phyloP scores from a whole-genome alignment of 768 basidiomycete genomes.

The Boletus edulis region DNA sequence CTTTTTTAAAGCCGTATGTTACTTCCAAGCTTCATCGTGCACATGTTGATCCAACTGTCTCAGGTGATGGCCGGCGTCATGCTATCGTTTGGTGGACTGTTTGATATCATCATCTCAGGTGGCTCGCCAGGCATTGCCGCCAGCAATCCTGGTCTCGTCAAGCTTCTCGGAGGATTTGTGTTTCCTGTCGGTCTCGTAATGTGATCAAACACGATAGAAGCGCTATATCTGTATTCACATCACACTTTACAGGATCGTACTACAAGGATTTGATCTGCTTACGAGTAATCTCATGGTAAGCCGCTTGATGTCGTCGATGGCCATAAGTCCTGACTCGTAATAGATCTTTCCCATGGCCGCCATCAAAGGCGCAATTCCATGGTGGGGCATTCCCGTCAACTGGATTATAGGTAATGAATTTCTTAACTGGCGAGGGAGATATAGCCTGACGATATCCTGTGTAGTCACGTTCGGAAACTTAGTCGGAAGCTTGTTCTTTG shows the following conservation, averaged over 20 bases:
- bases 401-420: slow-evolving; percentile 59
- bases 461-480: slow-evolving; percentile 72
- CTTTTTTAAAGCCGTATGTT: slow-evolving; percentile 70
- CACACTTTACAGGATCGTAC: slow-evolving; percentile 52
- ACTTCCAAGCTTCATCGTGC: neutral
- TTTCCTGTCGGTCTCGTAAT: slow-evolving; percentile 79
- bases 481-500: slow-evolving; percentile 68
- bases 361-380: slow-evolving; percentile 57
- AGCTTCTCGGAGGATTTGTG: slow-evolving; percentile 62
- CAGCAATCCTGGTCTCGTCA: slow-evolving; percentile 66
- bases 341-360: slow-evolving; percentile 72
- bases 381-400: slow-evolving; percentile 68
- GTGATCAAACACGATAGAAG: slow-evolving; percentile 34
- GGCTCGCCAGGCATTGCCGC: slow-evolving; percentile 50
- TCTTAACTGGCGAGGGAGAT: neutral
- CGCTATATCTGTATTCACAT: neutral
- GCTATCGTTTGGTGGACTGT: slow-evolving; percentile 71
- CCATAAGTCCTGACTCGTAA: neutral
- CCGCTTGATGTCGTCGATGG: neutral
- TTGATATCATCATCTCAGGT: slow-evolving; percentile 58
- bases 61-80: slow-evolving; percentile 69
- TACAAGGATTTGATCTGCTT: slow-evolving; percentile 67
- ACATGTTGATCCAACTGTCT: neutral
- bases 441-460: slow-evolving; percentile 1
- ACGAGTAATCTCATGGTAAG: slow-evolving; percentile 77